Evolutionary conservation across 768 basidiomycete species (phyloP).

Genomic region (Xanthoconium stramineum): DNA sequence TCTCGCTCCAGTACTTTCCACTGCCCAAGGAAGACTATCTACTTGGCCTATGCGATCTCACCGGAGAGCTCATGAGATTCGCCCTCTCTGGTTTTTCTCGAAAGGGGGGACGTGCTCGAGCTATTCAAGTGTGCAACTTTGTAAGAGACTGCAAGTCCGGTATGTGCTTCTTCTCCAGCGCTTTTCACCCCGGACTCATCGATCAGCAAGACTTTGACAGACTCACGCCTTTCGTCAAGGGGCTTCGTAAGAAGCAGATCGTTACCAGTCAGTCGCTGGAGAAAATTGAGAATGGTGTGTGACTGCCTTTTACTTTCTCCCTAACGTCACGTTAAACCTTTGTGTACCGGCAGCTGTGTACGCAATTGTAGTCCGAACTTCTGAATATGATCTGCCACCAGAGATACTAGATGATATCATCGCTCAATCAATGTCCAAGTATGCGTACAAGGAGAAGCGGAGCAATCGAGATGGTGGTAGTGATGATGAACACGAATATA

Average conservation of each 20-base stretch:
- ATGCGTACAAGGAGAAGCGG: constrained; percentile 18
- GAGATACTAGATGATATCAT: constrained; percentile 72
- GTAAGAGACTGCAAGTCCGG: constrained; percentile 75
- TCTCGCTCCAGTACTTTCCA: constrained; percentile 62
- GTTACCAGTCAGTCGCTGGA: constrained; percentile 85
- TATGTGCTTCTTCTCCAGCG: constrained; percentile 23
- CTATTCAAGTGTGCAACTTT: constrained; percentile 62
- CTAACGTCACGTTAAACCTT: constrained; percentile 4
- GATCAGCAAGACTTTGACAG: constrained; percentile 66
- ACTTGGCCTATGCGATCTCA: constrained; percentile 89
- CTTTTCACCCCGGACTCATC: not conserved
- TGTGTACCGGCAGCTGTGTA: constrained; percentile 53
- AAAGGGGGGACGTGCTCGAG: constrained; percentile 61
- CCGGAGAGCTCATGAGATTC: constrained; percentile 95
- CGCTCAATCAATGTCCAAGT: constrained; percentile 42
- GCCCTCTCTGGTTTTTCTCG: constrained; percentile 80
- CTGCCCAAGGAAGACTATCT: constrained; percentile 82
- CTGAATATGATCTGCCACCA: constrained; percentile 67
- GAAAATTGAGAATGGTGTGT: constrained; percentile 89
- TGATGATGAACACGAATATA: constrained; percentile 28
- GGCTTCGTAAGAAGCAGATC: constrained; percentile 81
- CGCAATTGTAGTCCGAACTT: constrained; percentile 66
- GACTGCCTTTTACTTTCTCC: not conserved
- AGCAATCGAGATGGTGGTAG: constrained; percentile 16
- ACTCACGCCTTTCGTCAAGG: constrained; percentile 65